Evolutionary conservation across 1,139 yeast genomes (phyloP), one percentile per base, ranked within the genome.

Genomic region (Pichia sp.): DNA sequence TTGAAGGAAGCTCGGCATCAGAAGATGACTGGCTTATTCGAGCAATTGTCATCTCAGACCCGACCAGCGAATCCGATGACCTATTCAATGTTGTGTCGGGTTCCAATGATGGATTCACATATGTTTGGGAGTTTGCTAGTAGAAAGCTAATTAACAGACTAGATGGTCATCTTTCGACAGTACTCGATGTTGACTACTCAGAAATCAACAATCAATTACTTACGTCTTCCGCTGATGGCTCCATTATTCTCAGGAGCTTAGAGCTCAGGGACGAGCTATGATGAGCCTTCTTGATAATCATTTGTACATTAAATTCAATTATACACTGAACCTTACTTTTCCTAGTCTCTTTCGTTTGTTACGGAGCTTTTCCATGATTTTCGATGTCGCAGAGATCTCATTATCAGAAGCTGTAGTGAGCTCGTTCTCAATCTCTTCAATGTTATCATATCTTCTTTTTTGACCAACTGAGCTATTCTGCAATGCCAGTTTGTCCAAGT

Each of bases 131-230:
- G 42, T 59, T 69, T n/a, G 63, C 64, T 4, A 60, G 78, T 0
- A 61, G 74, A 35, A 63, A 64, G 32, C 46, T 78, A 17, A 44
- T 64, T 11, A 60, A 64, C 33, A 77, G 76, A 48, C 56, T 68
- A 12, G 60, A 64, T 4, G 88, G 87, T 2, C 91, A 82, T 49
- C 49, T 53, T 7, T 83, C 86, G 1, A 58, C 76, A 0, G 83
- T 77, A 1, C 58, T 77, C 21, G 86, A 74, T 51, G 72, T 79
- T 5, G 75, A 69, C 46, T 66, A 58, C 41, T 44, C 46, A 5
- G 72, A 66, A 45, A 66, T 71, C 0, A 42, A 40, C 4, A 59
- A 60, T 1, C 62, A 74, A 18, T 27, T 71, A 12, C 50, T 64
- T 10, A 67, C 77, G 10, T 51, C 72, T 9, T 69, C 79, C 3